These are phyloP conservation scores for Adansonia madagascariensis DNA, from an alignment of 441 rosid species.

Conservation along the genomic window DNA sequence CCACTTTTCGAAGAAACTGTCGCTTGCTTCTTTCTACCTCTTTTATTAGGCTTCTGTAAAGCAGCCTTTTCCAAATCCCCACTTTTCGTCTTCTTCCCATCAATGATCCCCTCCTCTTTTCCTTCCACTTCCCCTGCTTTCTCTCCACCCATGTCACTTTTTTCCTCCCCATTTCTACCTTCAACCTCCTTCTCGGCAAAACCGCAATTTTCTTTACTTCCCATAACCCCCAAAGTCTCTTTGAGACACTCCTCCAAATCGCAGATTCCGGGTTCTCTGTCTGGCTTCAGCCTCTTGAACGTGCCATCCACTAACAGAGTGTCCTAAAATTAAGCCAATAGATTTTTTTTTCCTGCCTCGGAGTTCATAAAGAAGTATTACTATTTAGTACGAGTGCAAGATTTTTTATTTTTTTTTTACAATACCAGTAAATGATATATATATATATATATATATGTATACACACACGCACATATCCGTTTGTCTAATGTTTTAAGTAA, in stretches of 20 bases:
- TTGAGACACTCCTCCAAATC: not conserved
- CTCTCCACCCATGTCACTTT: not conserved
- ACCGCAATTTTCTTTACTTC: not conserved
- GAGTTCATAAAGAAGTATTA: too few species aligned
- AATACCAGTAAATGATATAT: too few species aligned
- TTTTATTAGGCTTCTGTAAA: conserved; percentile 15
- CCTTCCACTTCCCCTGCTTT: not conserved
- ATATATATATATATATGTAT: too few species aligned
- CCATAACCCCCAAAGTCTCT: not conserved
- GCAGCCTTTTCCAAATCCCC: not conserved
- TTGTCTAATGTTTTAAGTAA: too few species aligned
- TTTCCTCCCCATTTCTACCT: not conserved
- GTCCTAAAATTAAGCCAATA: not conserved
- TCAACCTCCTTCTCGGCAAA: not conserved
- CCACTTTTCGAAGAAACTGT: not conserved
- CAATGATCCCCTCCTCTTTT: not conserved
- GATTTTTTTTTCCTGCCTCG: not conserved
- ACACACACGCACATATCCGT: too few species aligned
- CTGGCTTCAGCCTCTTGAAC: not conserved
- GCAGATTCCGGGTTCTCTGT: not conserved
- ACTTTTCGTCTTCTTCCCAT: not conserved
- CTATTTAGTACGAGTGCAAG: too few species aligned
- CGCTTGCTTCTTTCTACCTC: conserved; percentile 15
- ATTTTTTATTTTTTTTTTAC: too few species aligned
- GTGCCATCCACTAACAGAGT: not conserved